These are phyloP conservation scores for Calonectria ilicicola DNA, from an alignment of 2,329 filamentous ascomycete genomes.

Conservation along the genomic window DNA sequence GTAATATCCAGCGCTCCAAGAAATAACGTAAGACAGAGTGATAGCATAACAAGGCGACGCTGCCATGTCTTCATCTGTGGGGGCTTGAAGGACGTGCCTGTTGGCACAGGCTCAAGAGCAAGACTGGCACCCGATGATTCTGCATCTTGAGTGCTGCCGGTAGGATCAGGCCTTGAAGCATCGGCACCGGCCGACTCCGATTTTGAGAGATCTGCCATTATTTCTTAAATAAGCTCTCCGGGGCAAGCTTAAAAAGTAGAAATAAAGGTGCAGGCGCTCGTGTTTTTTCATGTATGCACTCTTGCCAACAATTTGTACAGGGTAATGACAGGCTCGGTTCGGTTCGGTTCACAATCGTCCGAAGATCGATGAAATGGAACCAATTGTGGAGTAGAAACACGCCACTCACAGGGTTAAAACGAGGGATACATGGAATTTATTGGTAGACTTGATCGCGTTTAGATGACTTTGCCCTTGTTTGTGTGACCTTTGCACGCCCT, in stretches of 20 bases:
- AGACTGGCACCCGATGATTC: conserved; percentile 9
- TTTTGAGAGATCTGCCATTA: conserved; percentile 1
- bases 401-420: not conserved
- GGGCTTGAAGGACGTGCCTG: conserved; percentile 33
- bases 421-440: not conserved
- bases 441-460: not conserved
- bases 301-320: conserved; percentile 3
- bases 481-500: not conserved
- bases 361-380: not conserved
- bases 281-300: not conserved
- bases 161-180: not conserved
- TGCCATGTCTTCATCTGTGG: conserved; percentile 35
- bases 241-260: not conserved
- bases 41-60: conserved; percentile 37
- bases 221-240: not conserved
- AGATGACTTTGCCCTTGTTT: not conserved
- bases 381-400: not conserved
- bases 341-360: conserved; percentile 11
- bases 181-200: not conserved
- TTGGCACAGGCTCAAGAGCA: conserved; percentile 33
- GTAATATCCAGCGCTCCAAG: conserved; percentile 43
- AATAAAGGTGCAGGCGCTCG: not conserved
- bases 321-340: conserved; percentile 12
- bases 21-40: conserved; percentile 41
- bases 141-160: conserved; percentile 1